These are phyloP conservation scores for Leishmania aethiopica DNA, from an alignment of 208 protist genomes.

Conservation along the genomic window DNA sequence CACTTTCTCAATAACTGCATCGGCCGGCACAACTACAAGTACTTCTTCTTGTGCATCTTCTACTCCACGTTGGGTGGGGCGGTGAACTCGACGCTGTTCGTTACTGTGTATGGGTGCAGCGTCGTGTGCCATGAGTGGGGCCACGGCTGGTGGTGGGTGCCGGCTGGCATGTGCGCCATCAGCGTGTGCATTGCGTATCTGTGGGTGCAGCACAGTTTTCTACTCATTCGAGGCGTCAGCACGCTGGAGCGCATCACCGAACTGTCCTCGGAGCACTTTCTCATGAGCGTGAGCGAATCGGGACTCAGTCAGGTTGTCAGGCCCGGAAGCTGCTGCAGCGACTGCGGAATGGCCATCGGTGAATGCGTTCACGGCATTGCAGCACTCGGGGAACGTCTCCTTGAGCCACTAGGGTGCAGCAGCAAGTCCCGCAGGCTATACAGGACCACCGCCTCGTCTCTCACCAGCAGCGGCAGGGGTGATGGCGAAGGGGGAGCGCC, in stretches of 20 bases:
- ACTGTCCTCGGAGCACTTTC: constrained; percentile 25
- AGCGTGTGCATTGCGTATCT: constrained; percentile 30
- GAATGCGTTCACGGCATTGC: background rate
- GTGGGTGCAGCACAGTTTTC: constrained; percentile 43
- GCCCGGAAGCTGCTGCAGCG: constrained; percentile 1
- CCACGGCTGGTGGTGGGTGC: constrained; percentile 36
- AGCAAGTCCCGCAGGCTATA: background rate
- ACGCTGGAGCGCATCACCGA: constrained; percentile 49
- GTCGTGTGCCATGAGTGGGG: constrained; percentile 15
- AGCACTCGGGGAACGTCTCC: background rate
- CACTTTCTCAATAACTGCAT: constrained; percentile 90
- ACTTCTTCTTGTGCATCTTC: constrained; percentile 76
- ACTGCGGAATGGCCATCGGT: constrained; percentile 6
- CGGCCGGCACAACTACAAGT: constrained; percentile 86
- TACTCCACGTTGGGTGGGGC: constrained; percentile 48
- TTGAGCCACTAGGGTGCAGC: background rate
- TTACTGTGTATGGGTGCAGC: constrained; percentile 15
- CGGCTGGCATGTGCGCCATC: constrained; percentile 32
- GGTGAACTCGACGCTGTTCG: constrained; percentile 30
- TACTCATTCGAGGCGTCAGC: constrained; percentile 46
- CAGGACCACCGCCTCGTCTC: background rate
- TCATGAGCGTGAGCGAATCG: constrained; percentile 9
- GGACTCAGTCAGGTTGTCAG: background rate
- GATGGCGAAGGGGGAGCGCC: background rate
- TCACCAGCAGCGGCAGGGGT: background rate